Percentiles rank a stretch among this genome's conserved stretches.
Conservation (phyloP, 2,329 filamentous ascomycete genomes). For the Aspergillus terreus region DNA sequence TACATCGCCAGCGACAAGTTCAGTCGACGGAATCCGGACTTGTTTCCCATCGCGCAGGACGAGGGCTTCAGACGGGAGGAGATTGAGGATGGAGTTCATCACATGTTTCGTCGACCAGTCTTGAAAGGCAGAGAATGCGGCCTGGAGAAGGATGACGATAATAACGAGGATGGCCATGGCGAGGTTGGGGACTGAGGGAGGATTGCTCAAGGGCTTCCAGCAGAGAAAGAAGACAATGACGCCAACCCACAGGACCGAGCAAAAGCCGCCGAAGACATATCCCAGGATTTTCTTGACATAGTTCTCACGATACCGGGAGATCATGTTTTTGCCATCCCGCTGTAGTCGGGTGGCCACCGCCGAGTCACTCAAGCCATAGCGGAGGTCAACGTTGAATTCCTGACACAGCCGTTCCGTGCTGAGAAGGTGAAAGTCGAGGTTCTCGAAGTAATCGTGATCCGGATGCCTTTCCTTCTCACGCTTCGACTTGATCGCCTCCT, state of each 20-base stretch:
- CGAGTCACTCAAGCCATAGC: conserved; percentile 57
- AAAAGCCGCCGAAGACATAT: conserved; percentile 78
- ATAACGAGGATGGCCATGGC: conserved; percentile 70
- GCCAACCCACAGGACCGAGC: conserved; percentile 67
- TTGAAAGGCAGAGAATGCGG: conserved; percentile 66
- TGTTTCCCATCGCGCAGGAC: conserved; percentile 61
- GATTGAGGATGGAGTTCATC: conserved; percentile 74
- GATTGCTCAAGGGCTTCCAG: conserved; percentile 70
- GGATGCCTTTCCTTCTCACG: conserved; percentile 23
- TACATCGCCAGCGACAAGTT: conserved; percentile 72
- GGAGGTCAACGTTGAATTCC: conserved; percentile 57
- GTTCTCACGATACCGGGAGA: conserved; percentile 62
- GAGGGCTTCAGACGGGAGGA: conserved; percentile 69
- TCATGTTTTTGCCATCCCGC: conserved; percentile 65
- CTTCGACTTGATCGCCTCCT: conserved; percentile 19
- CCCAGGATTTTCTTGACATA: conserved; percentile 57
- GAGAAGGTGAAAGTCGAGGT: conserved; percentile 66
- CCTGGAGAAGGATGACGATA: conserved; percentile 68
- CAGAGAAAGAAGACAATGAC: conserved; percentile 71
- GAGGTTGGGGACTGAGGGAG: conserved; percentile 65
- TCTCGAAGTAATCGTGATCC: conserved; percentile 52
- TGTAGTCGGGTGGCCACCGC: conserved; percentile 55
- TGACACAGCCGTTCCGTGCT: conserved; percentile 54
- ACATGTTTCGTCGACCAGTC: conserved; percentile 74
- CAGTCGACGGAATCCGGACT: conserved; percentile 50